phyloP scores from a whole-genome alignment of 371 early-diverging fungal species.

The Mucor circinelloides region DNA sequence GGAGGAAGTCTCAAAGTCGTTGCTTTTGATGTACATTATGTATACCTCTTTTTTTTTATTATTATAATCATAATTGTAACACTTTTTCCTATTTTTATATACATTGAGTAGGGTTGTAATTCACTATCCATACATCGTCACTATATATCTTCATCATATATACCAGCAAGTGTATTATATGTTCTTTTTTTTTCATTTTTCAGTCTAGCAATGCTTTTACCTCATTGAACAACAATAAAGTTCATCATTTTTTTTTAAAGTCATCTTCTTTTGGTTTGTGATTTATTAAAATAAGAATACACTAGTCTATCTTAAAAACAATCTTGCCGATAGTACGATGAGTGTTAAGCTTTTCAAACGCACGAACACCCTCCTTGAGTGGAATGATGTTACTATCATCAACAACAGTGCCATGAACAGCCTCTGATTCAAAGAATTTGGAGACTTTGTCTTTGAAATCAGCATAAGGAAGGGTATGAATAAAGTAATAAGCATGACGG shows the following conservation, averaged over 20 bases:
- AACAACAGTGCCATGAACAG: neutral
- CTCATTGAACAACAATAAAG: neutral
- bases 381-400: conserved; percentile 19
- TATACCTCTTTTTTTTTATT: neutral
- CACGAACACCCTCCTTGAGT: conserved; percentile 44
- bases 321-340: conserved; percentile 59
- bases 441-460: conserved; percentile 11
- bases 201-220: neutral
- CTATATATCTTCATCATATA: neutral
- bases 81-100: neutral
- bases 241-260: neutral
- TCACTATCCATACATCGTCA: neutral
- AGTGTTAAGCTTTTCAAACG: conserved; percentile 40
- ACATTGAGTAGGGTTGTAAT: neutral
- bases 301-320: conserved; percentile 31
- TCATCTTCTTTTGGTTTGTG: no score
- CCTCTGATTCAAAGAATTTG: conserved; percentile 5
- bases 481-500: neutral
- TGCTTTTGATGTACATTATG: neutral
- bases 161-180: neutral
- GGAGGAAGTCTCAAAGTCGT: no score
- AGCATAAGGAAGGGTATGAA: conserved; percentile 1
- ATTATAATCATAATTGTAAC: neutral
- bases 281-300: no score
- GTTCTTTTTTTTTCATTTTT: neutral